A percentile compares a stretch with the other conserved stretches of the same genome.
These are phyloP conservation scores for Ilex paraguariensis DNA, from an alignment of 305 asterid genomes.

Conservation along the genomic window DNA sequence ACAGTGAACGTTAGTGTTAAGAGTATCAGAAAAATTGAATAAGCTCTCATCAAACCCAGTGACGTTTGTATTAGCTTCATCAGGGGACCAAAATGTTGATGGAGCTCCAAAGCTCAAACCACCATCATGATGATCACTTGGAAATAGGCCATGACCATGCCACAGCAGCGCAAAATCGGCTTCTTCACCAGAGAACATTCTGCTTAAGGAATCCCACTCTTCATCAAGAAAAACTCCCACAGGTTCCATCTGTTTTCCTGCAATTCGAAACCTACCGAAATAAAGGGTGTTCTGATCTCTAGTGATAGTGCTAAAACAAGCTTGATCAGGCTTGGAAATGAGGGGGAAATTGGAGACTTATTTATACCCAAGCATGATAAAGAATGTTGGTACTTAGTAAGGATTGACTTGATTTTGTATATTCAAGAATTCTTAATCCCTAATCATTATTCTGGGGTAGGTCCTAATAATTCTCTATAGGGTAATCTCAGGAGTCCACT, in stretches of 20 bases:
- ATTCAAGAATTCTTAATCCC: neutral
- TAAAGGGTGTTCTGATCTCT: neutral
- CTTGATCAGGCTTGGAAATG: conserved; percentile 7
- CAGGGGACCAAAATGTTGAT: conserved; percentile 17
- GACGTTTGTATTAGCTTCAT: conserved; percentile 13
- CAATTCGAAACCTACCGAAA: neutral
- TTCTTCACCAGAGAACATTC: conserved; percentile 39
- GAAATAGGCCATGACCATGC: conserved; percentile 2
- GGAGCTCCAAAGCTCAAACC: conserved; percentile 8
- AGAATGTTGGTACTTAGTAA: conserved; percentile 2
- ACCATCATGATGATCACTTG: conserved; percentile 7
- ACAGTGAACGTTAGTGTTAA: conserved; percentile 19
- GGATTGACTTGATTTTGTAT: conserved; percentile 39
- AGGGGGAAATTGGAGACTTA: conserved; percentile 18
- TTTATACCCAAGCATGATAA: conserved; percentile 35
- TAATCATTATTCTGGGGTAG: conserved; percentile 6
- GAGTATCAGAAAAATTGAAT: conserved; percentile 11
- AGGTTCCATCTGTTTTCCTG: conserved; percentile 40
- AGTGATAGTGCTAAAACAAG: conserved; percentile 4
- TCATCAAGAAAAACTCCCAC: conserved; percentile 48
- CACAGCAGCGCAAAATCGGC: conserved; percentile 33
- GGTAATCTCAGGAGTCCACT: conserved; percentile 39
- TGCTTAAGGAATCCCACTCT: conserved; percentile 66
- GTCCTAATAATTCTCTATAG: conserved; percentile 28
- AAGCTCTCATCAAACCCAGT: conserved; percentile 13